Percentiles rank a stretch among this genome's conserved stretches.
These are phyloP conservation scores for Trichoderma sp. DNA, from an alignment of 2,329 filamentous ascomycete species.

Conservation along the genomic window DNA sequence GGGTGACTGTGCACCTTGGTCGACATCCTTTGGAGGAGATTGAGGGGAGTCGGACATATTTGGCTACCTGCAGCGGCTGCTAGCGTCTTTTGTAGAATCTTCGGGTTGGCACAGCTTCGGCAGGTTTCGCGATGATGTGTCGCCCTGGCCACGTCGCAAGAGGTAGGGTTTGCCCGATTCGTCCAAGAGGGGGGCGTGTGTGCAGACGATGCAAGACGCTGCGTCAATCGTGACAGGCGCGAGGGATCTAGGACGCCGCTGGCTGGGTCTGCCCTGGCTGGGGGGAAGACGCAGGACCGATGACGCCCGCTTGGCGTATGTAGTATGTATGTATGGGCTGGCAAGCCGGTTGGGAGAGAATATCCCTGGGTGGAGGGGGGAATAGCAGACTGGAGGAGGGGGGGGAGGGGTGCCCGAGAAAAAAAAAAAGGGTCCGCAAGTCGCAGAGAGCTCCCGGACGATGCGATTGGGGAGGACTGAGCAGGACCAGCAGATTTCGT, in stretches of 20 bases:
- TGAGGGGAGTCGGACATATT: slow-evolving; percentile 88
- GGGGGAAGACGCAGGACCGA: slow-evolving; percentile 26
- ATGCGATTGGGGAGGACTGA: slow-evolving; percentile 22
- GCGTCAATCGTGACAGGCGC: slow-evolving; percentile 53
- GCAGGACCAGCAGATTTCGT: slow-evolving; percentile 13
- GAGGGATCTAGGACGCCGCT: slow-evolving; percentile 32
- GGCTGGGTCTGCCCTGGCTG: slow-evolving; percentile 26
- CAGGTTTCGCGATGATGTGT: slow-evolving; percentile 61
- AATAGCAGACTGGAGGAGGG: not conserved
- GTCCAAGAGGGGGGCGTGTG: slow-evolving; percentile 38
- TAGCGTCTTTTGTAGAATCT: slow-evolving; percentile 61
- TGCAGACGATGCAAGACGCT: slow-evolving; percentile 51
- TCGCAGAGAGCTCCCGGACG: slow-evolving; percentile 14
- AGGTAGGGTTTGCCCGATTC: slow-evolving; percentile 54
- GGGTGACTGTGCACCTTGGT: slow-evolving; percentile 88
- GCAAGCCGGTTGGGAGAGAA: slow-evolving; percentile 29
- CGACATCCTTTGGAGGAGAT: slow-evolving; percentile 93
- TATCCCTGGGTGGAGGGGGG: slow-evolving; percentile 22
- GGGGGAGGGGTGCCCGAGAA: slow-evolving; percentile 24
- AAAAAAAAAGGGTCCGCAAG: slow-evolving; percentile 16
- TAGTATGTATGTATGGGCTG: slow-evolving; percentile 21
- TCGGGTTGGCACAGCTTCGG: slow-evolving; percentile 56
- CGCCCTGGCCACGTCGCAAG: slow-evolving; percentile 62
- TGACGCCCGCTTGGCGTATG: slow-evolving; percentile 30
- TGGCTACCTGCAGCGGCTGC: slow-evolving; percentile 69